Evolutionary conservation across 2,329 filamentous ascomycete species (phyloP).

Genomic region (Endoconidiophora laricicola): DNA sequence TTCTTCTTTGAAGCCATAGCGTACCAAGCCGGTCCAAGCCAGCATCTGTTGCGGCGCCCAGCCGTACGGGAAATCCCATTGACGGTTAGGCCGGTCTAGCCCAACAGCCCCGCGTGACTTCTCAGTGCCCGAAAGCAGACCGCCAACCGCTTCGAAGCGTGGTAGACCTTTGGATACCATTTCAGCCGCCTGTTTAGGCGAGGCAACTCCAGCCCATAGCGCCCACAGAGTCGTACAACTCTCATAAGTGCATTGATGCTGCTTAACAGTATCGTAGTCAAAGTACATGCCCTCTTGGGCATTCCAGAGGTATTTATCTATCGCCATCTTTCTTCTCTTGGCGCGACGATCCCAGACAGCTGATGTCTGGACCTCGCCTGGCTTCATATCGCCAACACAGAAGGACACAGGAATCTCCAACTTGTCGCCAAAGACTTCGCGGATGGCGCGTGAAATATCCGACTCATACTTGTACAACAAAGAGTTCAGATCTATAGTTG

Average conservation of each 20-base stretch:
- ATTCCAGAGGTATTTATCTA: constrained; percentile 91
- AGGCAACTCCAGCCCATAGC: constrained; percentile 83
- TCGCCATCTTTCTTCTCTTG: constrained; percentile 63
- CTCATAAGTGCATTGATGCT: constrained; percentile 71
- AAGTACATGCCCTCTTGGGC: constrained; percentile 91
- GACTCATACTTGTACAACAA: constrained; percentile 93
- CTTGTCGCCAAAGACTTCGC: constrained; percentile 66
- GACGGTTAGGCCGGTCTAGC: constrained; percentile 74
- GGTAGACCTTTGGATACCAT: constrained; percentile 72
- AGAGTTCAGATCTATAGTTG: constrained; percentile 88
- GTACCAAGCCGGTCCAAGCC: constrained; percentile 81
- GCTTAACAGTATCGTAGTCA: constrained; percentile 78
- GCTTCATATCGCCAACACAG: constrained; percentile 45
- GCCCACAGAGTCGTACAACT: constrained; percentile 92
- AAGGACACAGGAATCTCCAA: constrained; percentile 73
- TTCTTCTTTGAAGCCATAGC: constrained; percentile 83
- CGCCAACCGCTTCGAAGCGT: constrained; percentile 74
- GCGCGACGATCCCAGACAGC: constrained; percentile 82
- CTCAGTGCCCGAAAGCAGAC: constrained; percentile 76
- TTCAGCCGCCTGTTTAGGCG: constrained; percentile 67
- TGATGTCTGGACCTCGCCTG: constrained; percentile 62
- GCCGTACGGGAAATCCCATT: constrained; percentile 97
- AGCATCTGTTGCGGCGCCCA: constrained; percentile 99
- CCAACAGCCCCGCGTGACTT: constrained; percentile 69
- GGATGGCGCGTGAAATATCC: constrained; percentile 78